Evolutionary conservation across 169 alveolate species (phyloP), one percentile per base, ranked within the genome.

Genomic region (Eimeria necatrix): DNA sequence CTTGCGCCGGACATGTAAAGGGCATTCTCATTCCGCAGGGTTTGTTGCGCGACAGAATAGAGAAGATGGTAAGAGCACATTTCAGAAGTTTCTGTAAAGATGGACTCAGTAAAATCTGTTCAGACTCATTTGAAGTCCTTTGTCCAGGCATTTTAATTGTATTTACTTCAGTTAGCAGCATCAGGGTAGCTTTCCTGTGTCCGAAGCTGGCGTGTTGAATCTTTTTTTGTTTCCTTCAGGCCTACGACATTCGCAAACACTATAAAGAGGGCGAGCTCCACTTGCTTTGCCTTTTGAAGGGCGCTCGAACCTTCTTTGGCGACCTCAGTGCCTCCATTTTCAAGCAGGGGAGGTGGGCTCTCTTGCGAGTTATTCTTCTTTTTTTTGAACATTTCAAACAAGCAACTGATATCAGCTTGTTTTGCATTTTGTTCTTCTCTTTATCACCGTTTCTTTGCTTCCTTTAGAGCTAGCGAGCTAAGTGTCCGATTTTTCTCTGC

Each of bases 231-330:
- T 88, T 26, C 24, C 48, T 85, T 20, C 68, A 95, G 86, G 97
- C 97, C 20, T 70, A 52, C 53, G 97, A 96, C 71, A 96, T 96
- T 26, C 93, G 87, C 60, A 78, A 48, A 20, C 74, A 51, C 56
- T 95, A 94, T 90, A 81, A 68, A 8, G 95, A 87, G 51, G 95
- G 95, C 70, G 97, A 96, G 60, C 84, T 97, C 92, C 98, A 97
- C 51, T 46, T 97, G 49, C 20, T 97, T 16, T 97, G 98, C 78
- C 56, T 97, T 52, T 88, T 97, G 48, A 97, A 97, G 88, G 98
- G 97, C 26, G 85, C 96, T 24, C 92, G 97, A 18, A 96, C 96
- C 14, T 97, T 96, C 95, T 97, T 97, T 61, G 88, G 81, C 78
- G 83, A 91, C n/a, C 94, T 97, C 59, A 60, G 96, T 49, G 74